phyloP scores from a whole-genome alignment of 2,329 filamentous ascomycete species.

The Claviceps cyperi region DNA sequence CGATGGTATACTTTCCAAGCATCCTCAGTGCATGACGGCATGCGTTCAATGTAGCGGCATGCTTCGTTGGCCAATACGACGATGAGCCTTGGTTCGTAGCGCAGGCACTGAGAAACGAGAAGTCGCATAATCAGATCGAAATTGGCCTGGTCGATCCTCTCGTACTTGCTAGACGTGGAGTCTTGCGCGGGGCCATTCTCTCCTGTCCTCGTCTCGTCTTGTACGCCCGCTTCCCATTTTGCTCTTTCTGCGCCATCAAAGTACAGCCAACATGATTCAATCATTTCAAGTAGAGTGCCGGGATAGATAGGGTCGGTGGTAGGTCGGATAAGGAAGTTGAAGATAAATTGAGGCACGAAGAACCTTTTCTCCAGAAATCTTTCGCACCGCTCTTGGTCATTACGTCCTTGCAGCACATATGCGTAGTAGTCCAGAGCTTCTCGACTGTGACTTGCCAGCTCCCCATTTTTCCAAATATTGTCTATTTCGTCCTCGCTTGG shows the following conservation, averaged over 20 bases:
- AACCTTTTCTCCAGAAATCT: constrained; percentile 15
- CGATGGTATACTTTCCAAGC: constrained; percentile 12
- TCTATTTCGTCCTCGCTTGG: constrained; percentile 13
- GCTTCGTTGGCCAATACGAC: constrained; percentile 16
- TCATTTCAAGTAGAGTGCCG: constrained; percentile 13
- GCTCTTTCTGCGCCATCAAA: constrained; percentile 1
- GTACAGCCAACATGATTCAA: constrained; percentile 13
- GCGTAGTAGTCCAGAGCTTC: constrained; percentile 14
- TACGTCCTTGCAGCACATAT: constrained; percentile 15
- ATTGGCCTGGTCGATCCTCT: constrained; percentile 9
- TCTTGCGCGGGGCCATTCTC: constrained; percentile 2
- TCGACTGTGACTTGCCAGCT: constrained; percentile 10
- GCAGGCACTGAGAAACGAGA: constrained; percentile 17
- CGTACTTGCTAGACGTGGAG: not conserved
- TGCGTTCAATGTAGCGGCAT: constrained; percentile 13
- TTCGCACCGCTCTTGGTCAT: constrained; percentile 18
- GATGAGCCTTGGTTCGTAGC: constrained; percentile 19
- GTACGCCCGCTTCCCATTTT: no score
- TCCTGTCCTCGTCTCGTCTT: not conserved
- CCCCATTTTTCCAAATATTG: constrained; percentile 8
- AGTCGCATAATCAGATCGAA: constrained; percentile 13
- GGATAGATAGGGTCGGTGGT: constrained; percentile 13
- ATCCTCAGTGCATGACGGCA: constrained; percentile 6
- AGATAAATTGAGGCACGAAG: constrained; percentile 16
- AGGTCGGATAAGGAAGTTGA: constrained; percentile 17